phyloP scores from a whole-genome alignment of 441 rosid species.

The Populus tomentosa region DNA sequence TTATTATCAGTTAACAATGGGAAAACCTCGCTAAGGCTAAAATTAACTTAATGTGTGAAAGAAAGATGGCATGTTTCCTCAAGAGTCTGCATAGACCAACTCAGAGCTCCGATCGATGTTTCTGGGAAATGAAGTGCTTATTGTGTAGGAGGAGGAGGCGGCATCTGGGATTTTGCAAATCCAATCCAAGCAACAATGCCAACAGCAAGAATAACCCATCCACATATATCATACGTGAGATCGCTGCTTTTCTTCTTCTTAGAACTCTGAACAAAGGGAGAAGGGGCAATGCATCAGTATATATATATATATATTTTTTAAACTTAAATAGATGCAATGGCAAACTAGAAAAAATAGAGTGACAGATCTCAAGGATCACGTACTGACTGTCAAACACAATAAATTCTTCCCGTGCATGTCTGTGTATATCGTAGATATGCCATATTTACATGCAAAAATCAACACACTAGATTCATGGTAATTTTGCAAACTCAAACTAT shows the following conservation, averaged over 20 bases:
- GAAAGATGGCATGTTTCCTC: constrained; percentile 10
- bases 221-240: constrained; percentile 71
- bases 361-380: background rate
- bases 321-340: background rate
- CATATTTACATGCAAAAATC: background rate
- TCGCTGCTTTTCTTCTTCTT: constrained; percentile 65
- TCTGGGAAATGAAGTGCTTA: constrained; percentile 15
- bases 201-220: constrained; percentile 85
- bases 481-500: background rate
- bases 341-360: background rate
- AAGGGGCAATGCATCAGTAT: background rate
- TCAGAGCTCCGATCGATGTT: constrained; percentile 2
- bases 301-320: background rate
- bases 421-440: background rate
- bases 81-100: constrained; percentile 10
- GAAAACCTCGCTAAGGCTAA: constrained; percentile 11
- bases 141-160: constrained; percentile 47
- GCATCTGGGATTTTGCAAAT: constrained; percentile 70
- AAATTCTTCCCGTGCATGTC: background rate
- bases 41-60: constrained; percentile 6
- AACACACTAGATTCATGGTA: background rate
- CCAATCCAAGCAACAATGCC: constrained; percentile 88
- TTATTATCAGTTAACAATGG: constrained; percentile 11
- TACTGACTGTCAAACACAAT: background rate
- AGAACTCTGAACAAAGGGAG: constrained; percentile 33